phyloP scores from a whole-genome alignment of 106 monocot genomes.

The Cymbidium sinense region DNA sequence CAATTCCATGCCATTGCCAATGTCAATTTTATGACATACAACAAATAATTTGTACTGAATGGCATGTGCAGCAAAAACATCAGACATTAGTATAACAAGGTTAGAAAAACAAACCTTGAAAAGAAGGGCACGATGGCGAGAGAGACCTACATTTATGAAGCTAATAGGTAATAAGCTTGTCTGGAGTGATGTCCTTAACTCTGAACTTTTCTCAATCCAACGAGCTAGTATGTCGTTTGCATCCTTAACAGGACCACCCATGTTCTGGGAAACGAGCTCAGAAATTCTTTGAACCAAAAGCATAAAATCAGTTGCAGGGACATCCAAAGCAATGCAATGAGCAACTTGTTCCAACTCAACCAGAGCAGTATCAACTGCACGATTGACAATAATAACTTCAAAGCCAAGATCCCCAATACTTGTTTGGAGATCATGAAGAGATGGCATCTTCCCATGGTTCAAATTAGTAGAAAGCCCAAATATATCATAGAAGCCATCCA shows the following conservation, averaged over 20 bases:
- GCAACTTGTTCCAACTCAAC: constrained; percentile 87
- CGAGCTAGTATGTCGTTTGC: constrained; percentile 67
- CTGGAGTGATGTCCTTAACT: constrained; percentile 61
- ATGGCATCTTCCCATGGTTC: constrained; percentile 61
- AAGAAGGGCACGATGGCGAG: constrained; percentile 89
- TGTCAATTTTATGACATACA: no score
- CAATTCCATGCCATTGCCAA: no score
- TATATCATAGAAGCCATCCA: constrained; percentile 96
- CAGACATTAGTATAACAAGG: neutral
- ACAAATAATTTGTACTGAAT: neutral
- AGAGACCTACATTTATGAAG: constrained; percentile 68
- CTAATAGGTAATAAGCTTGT: constrained; percentile 90
- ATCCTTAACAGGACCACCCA: constrained; percentile 95
- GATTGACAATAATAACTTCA: constrained; percentile 91
- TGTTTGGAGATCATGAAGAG: constrained; percentile 72
- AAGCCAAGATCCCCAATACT: constrained; percentile 89
- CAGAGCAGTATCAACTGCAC: constrained; percentile 54
- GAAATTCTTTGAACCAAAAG: constrained; percentile 82
- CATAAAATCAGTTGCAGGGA: constrained; percentile 33
- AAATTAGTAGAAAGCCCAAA: constrained; percentile 42
- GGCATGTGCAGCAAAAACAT: neutral
- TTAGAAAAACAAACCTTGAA: constrained; percentile 61
- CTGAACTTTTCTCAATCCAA: constrained; percentile 80
- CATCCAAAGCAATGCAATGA: constrained; percentile 70
- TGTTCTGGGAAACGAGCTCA: constrained; percentile 78